Evolutionary conservation across 768 basidiomycete species (phyloP).

Genomic region (Auriscalpium orientale): DNA sequence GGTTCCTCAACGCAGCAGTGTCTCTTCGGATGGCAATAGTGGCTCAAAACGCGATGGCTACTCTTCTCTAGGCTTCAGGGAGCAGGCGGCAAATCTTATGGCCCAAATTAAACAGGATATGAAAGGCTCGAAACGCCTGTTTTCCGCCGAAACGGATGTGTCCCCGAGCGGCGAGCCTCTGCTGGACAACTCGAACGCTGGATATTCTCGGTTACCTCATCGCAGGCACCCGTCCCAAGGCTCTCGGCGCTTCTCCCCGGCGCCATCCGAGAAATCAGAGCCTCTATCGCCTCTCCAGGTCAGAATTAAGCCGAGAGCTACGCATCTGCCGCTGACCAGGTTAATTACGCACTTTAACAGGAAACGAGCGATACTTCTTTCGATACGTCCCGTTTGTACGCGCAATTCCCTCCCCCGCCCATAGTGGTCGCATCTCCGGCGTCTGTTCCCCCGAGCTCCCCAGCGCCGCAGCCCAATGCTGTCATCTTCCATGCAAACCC

Average conservation of each 20-base stretch:
- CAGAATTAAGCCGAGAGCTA: slow-evolving; percentile 17
- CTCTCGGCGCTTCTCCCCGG: background rate
- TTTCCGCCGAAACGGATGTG: slow-evolving; percentile 57
- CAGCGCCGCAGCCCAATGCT: slow-evolving; percentile 3
- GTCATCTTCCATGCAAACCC: slow-evolving; percentile 2
- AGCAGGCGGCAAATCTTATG: slow-evolving; percentile 76
- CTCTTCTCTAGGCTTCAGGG: slow-evolving; percentile 63
- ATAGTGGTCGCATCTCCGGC: slow-evolving; percentile 15
- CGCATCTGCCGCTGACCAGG: background rate
- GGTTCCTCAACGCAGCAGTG: background rate
- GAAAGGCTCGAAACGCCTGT: slow-evolving; percentile 64
- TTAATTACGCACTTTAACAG: slow-evolving; percentile 36
- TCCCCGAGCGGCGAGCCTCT: slow-evolving; percentile 26
- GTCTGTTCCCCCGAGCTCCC: slow-evolving; percentile 16
- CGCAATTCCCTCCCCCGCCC: slow-evolving; percentile 24
- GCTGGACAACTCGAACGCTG: background rate
- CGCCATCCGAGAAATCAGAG: background rate
- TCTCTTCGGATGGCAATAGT: too few relatives aligned
- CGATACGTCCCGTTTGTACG: slow-evolving; percentile 22
- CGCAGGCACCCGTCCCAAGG: slow-evolving; percentile 8
- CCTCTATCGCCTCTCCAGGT: background rate
- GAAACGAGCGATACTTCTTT: slow-evolving; percentile 39
- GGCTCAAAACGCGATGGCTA: slow-evolving; percentile 31
- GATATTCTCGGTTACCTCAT: background rate
- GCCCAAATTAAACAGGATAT: slow-evolving; percentile 79